Evolutionary conservation across 2,329 filamentous ascomycete genomes (phyloP), one percentile per base, ranked within the genome.

Genomic region (Pestalotiopsis sp.): DNA sequence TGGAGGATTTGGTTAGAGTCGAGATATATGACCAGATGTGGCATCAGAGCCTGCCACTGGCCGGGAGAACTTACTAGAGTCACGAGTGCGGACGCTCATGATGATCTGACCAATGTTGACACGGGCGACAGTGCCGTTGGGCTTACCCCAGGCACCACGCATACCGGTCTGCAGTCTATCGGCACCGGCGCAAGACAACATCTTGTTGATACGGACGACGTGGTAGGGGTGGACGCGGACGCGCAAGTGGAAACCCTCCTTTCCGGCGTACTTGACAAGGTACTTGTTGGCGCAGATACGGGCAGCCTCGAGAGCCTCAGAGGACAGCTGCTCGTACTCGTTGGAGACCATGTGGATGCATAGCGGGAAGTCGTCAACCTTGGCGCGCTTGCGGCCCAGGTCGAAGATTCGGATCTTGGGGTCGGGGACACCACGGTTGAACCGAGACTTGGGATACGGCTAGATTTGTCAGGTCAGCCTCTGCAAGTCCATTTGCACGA

Each of bases 121-220:
- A 93, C 96, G 96, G 84, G 96, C 96, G 82, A 99, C 96, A 81
- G 90, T 92, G 83, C 96, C 96, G 90, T 98, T 97, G 85, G 96
- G 96, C 92, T 99, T 99, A 83, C 96, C 96, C 92, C 94, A 99
- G 80, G 96, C 96, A 92, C 96, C 96, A 92, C 96, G 95, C 96
- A 99, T 99, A 90, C 96, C 96, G 79, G 96, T 99, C 88, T 99
- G 96, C 86, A 99, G 90, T 92, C 96, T 94, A 98, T 99, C 96
- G 92, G 96, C 96, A 91, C 96, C 96, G 82, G 96, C 96, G 86
- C 96, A 99, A 83, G 96, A 98, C 94, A 99, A 95, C 96, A 99
- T 99, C 93, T 99, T 99, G 94, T 99, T 99, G 95, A 99, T 99
- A 87, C 96, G 96, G 90, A 99, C 93, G 87, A 99, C 96, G 90